Evolutionary conservation across 177 flowering plant genomes (phyloP).

Genomic region (Vitis hybrid): DNA sequence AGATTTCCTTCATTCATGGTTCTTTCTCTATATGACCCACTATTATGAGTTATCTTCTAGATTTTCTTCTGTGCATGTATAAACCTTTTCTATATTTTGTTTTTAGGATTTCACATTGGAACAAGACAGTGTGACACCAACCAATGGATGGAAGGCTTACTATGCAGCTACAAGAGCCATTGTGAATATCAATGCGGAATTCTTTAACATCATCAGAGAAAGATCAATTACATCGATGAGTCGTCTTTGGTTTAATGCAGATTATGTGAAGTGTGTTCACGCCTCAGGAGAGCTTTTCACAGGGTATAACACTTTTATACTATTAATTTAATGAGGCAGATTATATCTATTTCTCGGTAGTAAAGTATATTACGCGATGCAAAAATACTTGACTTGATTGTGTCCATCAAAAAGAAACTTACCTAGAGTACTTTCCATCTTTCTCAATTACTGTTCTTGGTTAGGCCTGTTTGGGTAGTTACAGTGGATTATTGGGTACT

Average conservation of each 20-base stretch:
- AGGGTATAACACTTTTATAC: conserved; percentile 55
- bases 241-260: conserved; percentile 87
- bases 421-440: too few species aligned
- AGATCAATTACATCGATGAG: conserved; percentile 75
- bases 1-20: too few species aligned
- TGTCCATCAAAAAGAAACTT: too few species aligned
- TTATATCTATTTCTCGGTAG: not conserved
- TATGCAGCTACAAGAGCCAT: conserved; percentile 95
- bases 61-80: not conserved
- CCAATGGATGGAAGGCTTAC: conserved; percentile 97
- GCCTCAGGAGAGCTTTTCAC: conserved; percentile 82
- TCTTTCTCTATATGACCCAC: too few species aligned
- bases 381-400: not conserved
- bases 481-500: too few species aligned
- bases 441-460: too few species aligned
- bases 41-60: not conserved
- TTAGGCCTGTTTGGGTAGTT: too few species aligned
- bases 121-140: conserved; percentile 74
- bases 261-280: conserved; percentile 93
- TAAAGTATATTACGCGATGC: not conserved
- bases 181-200: conserved; percentile 72
- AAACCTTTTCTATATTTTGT: not conserved
- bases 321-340: not conserved
- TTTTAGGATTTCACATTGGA: conserved; percentile 89
- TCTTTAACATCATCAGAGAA: conserved; percentile 77